A percentile compares a stretch with the other conserved stretches of the same genome.
These are phyloP conservation scores for Neurospora tetraspora DNA, from an alignment of 495 filamentous ascomycete species.

Conservation along the genomic window DNA sequence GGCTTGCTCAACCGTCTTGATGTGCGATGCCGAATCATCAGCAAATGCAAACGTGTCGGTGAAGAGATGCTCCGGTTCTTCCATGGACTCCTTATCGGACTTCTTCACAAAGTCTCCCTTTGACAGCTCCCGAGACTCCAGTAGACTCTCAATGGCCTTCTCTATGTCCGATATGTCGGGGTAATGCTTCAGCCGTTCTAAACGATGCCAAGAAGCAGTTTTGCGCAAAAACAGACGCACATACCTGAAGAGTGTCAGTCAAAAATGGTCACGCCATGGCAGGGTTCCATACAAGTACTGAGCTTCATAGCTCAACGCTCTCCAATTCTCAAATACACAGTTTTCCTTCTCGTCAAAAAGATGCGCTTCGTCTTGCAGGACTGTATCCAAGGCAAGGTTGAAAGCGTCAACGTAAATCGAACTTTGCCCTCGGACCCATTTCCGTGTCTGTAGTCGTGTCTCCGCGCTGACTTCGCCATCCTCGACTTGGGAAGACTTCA, in stretches of 20 bases:
- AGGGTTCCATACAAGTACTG: slow-evolving; percentile 68
- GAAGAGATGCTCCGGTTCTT: slow-evolving; percentile 38
- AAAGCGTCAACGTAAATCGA: slow-evolving; percentile 98
- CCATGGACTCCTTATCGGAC: background rate
- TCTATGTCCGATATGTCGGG: slow-evolving; percentile 70
- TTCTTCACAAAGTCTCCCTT: background rate
- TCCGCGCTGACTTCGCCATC: slow-evolving; percentile 30
- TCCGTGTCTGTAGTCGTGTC: slow-evolving; percentile 25
- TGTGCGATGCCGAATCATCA: slow-evolving; percentile 59
- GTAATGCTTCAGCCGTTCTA: slow-evolving; percentile 65
- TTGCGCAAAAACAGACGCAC: slow-evolving; percentile 92
- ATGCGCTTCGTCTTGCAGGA: slow-evolving; percentile 80
- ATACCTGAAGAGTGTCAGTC: slow-evolving; percentile 42
- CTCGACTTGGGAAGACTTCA: slow-evolving; percentile 32
- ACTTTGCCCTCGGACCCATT: slow-evolving; percentile 46
- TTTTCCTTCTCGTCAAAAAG: slow-evolving; percentile 76
- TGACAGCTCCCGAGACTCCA: slow-evolving; percentile 10
- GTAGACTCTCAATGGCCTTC: slow-evolving; percentile 50
- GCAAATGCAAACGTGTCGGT: slow-evolving; percentile 60
- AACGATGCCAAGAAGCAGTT: slow-evolving; percentile 87
- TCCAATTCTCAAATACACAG: slow-evolving; percentile 70
- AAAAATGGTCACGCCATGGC: background rate
- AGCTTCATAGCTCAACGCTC: slow-evolving; percentile 65
- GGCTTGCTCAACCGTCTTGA: slow-evolving; percentile 77
- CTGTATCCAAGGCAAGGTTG: slow-evolving; percentile 84